Evolutionary conservation across 148 eudicot species (phyloP).

Genomic region (Fallopia convolvulus): DNA sequence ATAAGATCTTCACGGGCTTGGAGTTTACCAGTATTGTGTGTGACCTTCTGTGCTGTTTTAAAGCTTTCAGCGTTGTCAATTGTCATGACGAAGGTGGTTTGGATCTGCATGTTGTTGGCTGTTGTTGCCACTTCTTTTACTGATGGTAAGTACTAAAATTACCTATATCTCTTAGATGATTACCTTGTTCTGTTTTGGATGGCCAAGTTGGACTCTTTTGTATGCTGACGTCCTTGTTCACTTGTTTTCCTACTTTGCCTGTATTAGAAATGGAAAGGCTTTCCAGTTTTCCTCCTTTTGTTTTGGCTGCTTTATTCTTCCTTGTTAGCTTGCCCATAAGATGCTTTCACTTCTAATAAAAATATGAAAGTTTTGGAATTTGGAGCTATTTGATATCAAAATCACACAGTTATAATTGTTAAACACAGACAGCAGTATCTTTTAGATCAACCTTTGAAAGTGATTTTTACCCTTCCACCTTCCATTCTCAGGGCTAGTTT

Average conservation of each 20-base stretch:
- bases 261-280: not conserved
- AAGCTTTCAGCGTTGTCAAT: not conserved
- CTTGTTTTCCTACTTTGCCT: not conserved
- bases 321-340: not conserved
- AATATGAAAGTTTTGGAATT: not conserved
- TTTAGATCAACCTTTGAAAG: too few relatives aligned
- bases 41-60: not conserved
- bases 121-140: slow-evolving; percentile 2
- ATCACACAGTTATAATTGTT: not conserved
- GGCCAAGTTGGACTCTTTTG: not conserved
- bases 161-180: not conserved
- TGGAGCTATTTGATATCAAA: not conserved
- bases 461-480: not conserved
- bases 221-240: not conserved
- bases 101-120: not conserved
- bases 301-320: not conserved
- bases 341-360: not conserved
- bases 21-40: too few relatives aligned
- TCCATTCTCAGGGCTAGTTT: not conserved
- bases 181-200: not conserved
- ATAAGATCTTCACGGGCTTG: not conserved
- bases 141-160: not conserved
- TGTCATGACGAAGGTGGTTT: slow-evolving; percentile 2
- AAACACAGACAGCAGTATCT: too few relatives aligned
- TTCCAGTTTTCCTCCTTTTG: not conserved